Percentiles rank a stretch among this genome's conserved stretches.
Evolutionary conservation across 164 flowering plant species (phyloP).

Genomic region (Aristolochia contorta): DNA sequence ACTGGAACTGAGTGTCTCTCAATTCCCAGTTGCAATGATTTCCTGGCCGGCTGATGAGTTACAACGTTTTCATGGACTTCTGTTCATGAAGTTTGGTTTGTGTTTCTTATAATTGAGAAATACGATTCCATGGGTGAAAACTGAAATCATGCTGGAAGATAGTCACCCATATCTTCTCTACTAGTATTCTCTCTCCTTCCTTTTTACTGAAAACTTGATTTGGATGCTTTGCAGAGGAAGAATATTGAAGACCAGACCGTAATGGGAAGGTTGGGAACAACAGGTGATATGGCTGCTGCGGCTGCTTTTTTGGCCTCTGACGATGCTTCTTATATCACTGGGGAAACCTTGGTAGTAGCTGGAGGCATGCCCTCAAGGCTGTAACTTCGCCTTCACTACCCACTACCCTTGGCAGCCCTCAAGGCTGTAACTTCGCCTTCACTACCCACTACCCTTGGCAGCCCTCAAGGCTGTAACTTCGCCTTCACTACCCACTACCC

Average conservation of each 20-base stretch:
- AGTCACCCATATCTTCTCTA: too few species aligned
- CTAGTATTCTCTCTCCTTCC: too few species aligned
- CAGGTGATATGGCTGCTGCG: conserved; percentile 92
- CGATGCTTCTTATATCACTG: conserved; percentile 86
- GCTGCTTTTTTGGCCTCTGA: conserved; percentile 91
- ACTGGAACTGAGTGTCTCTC: too few species aligned
- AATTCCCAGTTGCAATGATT: neutral
- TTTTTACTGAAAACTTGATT: neutral
- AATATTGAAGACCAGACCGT: conserved; percentile 36
- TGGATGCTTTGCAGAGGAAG: conserved; percentile 35
- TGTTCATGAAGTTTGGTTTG: too few species aligned
- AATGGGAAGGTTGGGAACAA: conserved; percentile 73
- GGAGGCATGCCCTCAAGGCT: conserved; percentile 86
- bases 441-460: conserved; percentile 30
- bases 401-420: conserved; percentile 25
- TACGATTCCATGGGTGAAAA: too few species aligned
- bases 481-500: too few species aligned
- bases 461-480: conserved; percentile 60
- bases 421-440: conserved; percentile 36
- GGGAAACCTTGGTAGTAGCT: conserved; percentile 82
- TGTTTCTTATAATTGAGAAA: too few species aligned
- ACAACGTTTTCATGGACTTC: neutral
- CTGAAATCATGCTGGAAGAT: too few species aligned
- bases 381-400: conserved; percentile 11
- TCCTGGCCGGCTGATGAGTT: too few species aligned